Conservation (phyloP, 202 grass and related monocot genomes). For the Brachypodium distachyon region DNA sequence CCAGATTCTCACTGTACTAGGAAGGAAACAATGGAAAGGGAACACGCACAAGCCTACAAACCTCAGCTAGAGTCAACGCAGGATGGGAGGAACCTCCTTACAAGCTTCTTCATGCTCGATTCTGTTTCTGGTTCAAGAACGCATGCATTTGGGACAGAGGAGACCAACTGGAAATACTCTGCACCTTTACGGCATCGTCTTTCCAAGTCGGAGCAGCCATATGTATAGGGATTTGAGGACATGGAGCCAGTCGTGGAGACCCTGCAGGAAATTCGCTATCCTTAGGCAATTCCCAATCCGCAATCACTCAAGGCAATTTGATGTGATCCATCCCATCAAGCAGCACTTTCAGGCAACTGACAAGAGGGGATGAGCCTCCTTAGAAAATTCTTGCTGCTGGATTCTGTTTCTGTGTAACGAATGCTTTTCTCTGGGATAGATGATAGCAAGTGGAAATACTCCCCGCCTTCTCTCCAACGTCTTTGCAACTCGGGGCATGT, state of each 20-base stretch:
- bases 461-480: background rate
- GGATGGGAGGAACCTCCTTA: background rate
- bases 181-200: background rate
- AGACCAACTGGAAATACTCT: background rate
- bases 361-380: background rate
- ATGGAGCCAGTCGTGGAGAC: background rate
- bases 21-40: background rate
- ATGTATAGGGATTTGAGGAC: background rate
- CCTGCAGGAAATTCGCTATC: background rate
- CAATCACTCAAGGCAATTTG: background rate
- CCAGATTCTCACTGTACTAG: no score
- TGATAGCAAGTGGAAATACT: background rate
- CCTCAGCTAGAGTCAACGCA: background rate
- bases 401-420: background rate
- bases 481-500: background rate
- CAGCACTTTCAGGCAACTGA: background rate
- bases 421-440: background rate
- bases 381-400: background rate
- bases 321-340: background rate
- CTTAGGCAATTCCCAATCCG: fast-evolving
- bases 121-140: background rate
- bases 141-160: background rate
- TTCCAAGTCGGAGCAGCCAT: background rate
- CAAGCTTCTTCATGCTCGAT: background rate
- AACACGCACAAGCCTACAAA: background rate